Base-by-base conservation (phyloP, 768 basidiomycete species). In the Boletellus sp. region DNA sequence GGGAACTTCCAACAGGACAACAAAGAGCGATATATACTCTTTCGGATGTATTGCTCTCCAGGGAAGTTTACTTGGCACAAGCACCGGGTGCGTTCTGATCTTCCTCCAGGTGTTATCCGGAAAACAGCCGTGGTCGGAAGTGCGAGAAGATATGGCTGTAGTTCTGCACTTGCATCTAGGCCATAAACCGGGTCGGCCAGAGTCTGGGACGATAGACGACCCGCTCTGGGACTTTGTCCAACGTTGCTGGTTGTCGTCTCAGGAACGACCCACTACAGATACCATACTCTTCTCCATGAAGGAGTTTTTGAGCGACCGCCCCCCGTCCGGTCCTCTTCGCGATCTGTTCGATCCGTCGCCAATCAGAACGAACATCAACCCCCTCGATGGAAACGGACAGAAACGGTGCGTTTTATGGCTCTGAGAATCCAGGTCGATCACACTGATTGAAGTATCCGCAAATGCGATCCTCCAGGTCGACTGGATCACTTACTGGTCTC, bases 41-140 rank as follows among this genome's bases (percentile, higher is more conserved):
- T 37, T 37, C 9, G 36, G 36, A 37, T 37, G 36, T 7, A 4
- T 37, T 19, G 36, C 36, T 37, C 36, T 19, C 36, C 3, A 37
- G 36, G 36, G 4, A 11, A 19, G 36, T 37, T 36, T 45, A 3
- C 34, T 12, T 37, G 24, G 77, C 76, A 31, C 28, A 8, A 28
- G 7, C 28, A 28, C 7, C 28, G 8, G 11, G 7, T 10, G 2
- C 17, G 4, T 8, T 37, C 36, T 19, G 3, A 37, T 37, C 36
- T 16, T 24, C 22, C 15, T 33, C 7, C 24, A 69, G 75, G 54
- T 55, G 13, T 19, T 55, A 15, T 53, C 54, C 2, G 51, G 54
- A 1, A 35, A 41, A 36, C 19, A 40, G 5, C 52, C 54, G 3
- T 53, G 47, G 47, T 36, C 38, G 1, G 47, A 49, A 23, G 43